These are phyloP conservation scores for Chlorella ohadii DNA, from an alignment of 139 green algal genomes.

Conservation along the genomic window DNA sequence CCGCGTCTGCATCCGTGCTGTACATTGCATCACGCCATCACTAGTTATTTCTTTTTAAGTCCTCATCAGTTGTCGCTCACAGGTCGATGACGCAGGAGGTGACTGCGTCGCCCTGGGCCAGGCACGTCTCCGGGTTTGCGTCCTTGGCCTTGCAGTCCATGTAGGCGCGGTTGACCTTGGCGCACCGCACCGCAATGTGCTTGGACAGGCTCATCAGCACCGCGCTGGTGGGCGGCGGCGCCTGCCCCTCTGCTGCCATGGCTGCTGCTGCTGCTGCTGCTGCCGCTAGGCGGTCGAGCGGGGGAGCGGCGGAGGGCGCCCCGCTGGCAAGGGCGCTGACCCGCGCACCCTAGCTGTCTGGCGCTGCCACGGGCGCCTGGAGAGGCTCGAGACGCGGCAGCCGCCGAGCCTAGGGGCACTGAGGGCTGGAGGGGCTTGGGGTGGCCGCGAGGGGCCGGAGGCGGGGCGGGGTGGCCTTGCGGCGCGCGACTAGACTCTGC, in stretches of 20 bases:
- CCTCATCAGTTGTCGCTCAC: constrained; percentile 37
- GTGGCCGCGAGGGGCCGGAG: too few relatives aligned
- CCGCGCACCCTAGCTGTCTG: background rate
- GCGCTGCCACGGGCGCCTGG: background rate
- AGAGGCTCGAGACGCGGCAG: too few relatives aligned
- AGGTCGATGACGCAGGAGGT: constrained; percentile 67
- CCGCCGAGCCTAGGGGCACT: too few relatives aligned
- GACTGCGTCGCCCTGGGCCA: constrained; percentile 63
- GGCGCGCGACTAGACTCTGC: too few relatives aligned
- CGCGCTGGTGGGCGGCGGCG: constrained; percentile 59
- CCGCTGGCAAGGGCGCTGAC: too few relatives aligned
- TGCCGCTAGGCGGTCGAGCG: background rate
- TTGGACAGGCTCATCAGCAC: constrained; percentile 72
- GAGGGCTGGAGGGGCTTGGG: too few relatives aligned
- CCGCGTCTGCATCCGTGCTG: too few relatives aligned
- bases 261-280: constrained; percentile 6
- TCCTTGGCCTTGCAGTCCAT: constrained; percentile 66
- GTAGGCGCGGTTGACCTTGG: constrained; percentile 60
- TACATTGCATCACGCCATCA: too few relatives aligned
- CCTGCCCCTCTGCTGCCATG: background rate
- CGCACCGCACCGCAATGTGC: constrained; percentile 63
- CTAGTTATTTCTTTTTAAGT: background rate
- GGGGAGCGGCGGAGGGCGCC: too few relatives aligned
- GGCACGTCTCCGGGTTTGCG: constrained; percentile 62
- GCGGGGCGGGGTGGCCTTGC: too few relatives aligned